Evolutionary conservation across 768 basidiomycete genomes (phyloP).

Genomic region (Royoungia palumana): DNA sequence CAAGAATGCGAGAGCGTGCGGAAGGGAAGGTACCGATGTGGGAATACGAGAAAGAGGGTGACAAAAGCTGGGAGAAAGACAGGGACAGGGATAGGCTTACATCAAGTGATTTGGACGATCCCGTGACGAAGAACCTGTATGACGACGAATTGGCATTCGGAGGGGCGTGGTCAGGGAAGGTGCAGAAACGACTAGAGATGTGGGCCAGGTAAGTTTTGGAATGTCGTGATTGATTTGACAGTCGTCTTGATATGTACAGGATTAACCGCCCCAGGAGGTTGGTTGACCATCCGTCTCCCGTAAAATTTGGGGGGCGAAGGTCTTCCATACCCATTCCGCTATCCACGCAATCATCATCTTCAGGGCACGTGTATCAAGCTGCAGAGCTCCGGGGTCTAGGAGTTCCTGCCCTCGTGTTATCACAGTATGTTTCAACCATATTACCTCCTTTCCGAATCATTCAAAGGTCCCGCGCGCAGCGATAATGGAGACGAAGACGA

Average conservation of each 20-base stretch:
- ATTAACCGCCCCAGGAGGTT: constrained; percentile 35
- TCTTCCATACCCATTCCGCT: constrained; percentile 30
- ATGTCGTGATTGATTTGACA: neutral
- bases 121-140: constrained; percentile 16
- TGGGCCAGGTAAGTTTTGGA: constrained; percentile 43
- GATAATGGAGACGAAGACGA: constrained; percentile 55
- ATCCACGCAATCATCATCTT: constrained; percentile 35
- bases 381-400: constrained; percentile 26
- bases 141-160: constrained; percentile 34
- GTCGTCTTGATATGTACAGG: constrained; percentile 18
- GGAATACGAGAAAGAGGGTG: constrained; percentile 29
- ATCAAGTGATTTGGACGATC: constrained; percentile 32
- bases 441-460: neutral
- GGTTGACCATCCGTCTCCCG: constrained; percentile 25
- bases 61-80: constrained; percentile 27
- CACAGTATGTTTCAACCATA: constrained; percentile 29
- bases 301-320: constrained; percentile 21
- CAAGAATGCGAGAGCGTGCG: constrained; percentile 28
- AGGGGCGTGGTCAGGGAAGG: constrained; percentile 39
- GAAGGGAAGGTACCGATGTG: constrained; percentile 18
- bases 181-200: constrained; percentile 47
- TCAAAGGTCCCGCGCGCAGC: constrained; percentile 7
- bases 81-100: constrained; percentile 27
- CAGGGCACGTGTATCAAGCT: constrained; percentile 26
- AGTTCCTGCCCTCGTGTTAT: constrained; percentile 40